Conservation (phyloP, 2,329 filamentous ascomycete genomes). For the Fusarium haematococcum region DNA sequence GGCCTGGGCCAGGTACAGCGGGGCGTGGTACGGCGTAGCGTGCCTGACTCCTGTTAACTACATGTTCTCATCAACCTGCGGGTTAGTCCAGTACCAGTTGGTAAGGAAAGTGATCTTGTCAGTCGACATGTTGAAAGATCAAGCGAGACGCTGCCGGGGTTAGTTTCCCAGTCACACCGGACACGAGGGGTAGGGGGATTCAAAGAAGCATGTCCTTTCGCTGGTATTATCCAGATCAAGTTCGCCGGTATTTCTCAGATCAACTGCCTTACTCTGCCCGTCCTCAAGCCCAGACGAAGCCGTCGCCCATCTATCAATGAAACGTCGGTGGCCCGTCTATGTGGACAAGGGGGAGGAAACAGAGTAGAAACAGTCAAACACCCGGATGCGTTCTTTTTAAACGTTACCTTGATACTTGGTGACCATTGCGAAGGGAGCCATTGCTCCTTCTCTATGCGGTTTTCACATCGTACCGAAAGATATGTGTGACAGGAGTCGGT, state of each 20-base stretch:
- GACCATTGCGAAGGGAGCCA: conserved; percentile 44
- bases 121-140: conserved; percentile 74
- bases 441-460: conserved; percentile 36
- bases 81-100: conserved; percentile 72
- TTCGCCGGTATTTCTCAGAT: conserved; percentile 85
- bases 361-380: conserved; percentile 50
- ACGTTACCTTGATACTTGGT: conserved; percentile 59
- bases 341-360: conserved; percentile 10
- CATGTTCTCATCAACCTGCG: conserved; percentile 13
- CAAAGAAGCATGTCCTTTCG: conserved; percentile 88
- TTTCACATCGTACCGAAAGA: conserved; percentile 44
- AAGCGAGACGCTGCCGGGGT: conserved; percentile 59
- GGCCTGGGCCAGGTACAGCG: conserved; percentile 80
- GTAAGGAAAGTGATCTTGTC: conserved; percentile 88
- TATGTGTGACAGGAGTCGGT: not conserved
- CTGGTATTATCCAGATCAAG: conserved; percentile 91
- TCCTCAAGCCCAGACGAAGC: conserved; percentile 10
- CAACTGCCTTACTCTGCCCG: conserved; percentile 46
- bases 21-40: conserved; percentile 84
- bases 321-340: not conserved
- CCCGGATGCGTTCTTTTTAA: conserved; percentile 59
- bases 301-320: not conserved
- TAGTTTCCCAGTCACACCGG: conserved; percentile 55
- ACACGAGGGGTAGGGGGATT: conserved; percentile 46
- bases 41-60: conserved; percentile 67